Evolutionary conservation across 345 rosid species (phyloP).

Genomic region (Camelina sativa): DNA sequence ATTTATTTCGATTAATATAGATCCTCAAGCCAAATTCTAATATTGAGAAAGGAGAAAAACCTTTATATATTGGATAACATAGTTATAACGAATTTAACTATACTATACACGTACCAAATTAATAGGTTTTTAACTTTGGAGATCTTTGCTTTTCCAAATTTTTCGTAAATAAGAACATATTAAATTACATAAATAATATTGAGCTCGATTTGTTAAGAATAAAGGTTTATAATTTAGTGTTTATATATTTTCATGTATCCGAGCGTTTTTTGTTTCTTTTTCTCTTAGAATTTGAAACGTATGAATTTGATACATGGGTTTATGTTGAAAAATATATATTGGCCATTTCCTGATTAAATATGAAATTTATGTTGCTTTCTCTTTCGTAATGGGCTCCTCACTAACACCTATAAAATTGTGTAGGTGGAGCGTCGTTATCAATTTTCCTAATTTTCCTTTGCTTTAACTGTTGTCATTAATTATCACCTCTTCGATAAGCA

Average conservation of each 20-base stretch:
- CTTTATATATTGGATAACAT: background rate
- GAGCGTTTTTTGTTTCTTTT: background rate
- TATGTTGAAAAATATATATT: background rate
- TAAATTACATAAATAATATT: too few relatives aligned
- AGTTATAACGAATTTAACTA: background rate
- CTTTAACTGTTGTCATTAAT: slow-evolving; percentile 24
- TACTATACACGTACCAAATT: background rate
- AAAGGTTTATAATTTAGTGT: background rate
- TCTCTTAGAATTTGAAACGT: too few relatives aligned
- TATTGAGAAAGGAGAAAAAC: too few relatives aligned
- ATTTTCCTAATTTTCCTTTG: slow-evolving; percentile 1
- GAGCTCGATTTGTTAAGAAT: background rate
- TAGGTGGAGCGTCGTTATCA: slow-evolving; percentile 41
- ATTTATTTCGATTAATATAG: too few relatives aligned
- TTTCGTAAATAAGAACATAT: too few relatives aligned
- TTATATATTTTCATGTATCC: background rate
- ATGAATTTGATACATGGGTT: background rate
- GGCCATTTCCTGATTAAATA: background rate
- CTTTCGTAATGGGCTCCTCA: slow-evolving; percentile 33
- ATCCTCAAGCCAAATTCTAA: background rate
- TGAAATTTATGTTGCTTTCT: background rate
- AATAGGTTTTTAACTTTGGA: background rate
- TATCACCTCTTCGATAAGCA: slow-evolving; percentile 8
- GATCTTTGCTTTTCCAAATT: background rate
- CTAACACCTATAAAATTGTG: background rate